Conservation (phyloP, 331 rosid species). For the Malus hybrid region DNA sequence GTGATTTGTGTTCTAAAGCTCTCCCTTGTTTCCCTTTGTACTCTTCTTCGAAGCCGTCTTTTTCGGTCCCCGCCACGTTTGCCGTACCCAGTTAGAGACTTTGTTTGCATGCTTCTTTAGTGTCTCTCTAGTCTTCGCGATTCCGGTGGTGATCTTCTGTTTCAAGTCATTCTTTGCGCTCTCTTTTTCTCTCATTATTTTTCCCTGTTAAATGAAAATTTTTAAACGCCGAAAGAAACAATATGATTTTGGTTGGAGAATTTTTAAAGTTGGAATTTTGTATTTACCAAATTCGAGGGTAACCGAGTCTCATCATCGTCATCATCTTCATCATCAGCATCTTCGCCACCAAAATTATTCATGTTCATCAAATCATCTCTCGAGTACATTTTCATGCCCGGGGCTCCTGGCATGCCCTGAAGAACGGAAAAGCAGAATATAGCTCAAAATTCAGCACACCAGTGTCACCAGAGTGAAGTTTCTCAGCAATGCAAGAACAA, state of each 20-base stretch:
- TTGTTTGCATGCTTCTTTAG: slow-evolving; percentile 61
- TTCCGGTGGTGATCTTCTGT: slow-evolving; percentile 41
- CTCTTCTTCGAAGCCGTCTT: slow-evolving; percentile 41
- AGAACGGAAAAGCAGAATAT: slow-evolving; percentile 8
- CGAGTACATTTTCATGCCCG: slow-evolving; percentile 93
- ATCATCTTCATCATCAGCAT: slow-evolving; percentile 59
- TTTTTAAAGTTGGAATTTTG: neutral
- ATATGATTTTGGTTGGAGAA: neutral
- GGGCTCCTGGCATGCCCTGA: slow-evolving; percentile 99
- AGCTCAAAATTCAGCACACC: slow-evolving; percentile 2
- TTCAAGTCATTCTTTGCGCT: slow-evolving; percentile 48
- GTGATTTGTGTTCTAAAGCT: slow-evolving; percentile 41
- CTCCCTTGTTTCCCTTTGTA: slow-evolving; percentile 42
- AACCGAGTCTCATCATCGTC: slow-evolving; percentile 41
- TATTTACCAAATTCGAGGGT: slow-evolving; percentile 70
- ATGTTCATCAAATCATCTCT: slow-evolving; percentile 85
- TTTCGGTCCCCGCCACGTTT: slow-evolving; percentile 61
- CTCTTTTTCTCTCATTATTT: slow-evolving; percentile 53
- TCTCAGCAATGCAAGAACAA: neutral
- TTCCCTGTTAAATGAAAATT: slow-evolving; percentile 43
- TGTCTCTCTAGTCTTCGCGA: slow-evolving; percentile 37
- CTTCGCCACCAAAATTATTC: slow-evolving; percentile 58
- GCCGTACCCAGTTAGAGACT: slow-evolving; percentile 43
- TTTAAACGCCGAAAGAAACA: neutral
- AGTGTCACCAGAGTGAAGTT: no score